Percentiles rank a stretch among this genome's conserved stretches.
Evolutionary conservation across 192 early-diverging fungal genomes (phyloP).

Genomic region (Backusella tuberculispora): DNA sequence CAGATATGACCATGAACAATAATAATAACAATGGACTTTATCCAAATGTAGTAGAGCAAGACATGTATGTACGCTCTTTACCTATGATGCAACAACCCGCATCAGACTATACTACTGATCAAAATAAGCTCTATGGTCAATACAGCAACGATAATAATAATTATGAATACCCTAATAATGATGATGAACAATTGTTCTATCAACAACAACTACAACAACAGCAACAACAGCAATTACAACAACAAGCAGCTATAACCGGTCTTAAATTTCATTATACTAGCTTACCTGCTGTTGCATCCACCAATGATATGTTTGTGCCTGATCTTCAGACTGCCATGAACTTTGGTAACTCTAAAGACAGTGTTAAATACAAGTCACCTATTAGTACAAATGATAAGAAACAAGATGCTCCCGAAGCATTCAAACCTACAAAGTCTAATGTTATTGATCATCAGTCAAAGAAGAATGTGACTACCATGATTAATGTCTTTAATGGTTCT

Average conservation of each 20-base stretch:
- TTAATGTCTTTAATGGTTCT: background rate
- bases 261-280: conserved; percentile 8
- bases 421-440: background rate
- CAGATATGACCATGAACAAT: background rate
- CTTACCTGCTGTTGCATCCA: background rate
- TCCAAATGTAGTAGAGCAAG: conserved; percentile 7
- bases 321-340: background rate
- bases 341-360: conserved; percentile 7
- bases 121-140: conserved; percentile 9
- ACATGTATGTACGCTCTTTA: conserved; percentile 26
- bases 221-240: background rate
- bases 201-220: background rate
- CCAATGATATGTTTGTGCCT: background rate
- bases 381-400: background rate
- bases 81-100: background rate
- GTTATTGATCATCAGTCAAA: background rate
- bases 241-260: conserved; percentile 5
- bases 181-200: too few species aligned
- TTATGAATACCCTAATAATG: conserved; percentile 6
- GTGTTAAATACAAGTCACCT: background rate
- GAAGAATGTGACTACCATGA: conserved; percentile 7
- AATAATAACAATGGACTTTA: background rate
- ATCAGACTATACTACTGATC: background rate
- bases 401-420: background rate
- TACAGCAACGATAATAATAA: background rate